A percentile compares a stretch with the other conserved stretches of the same genome.
phyloP scores from a whole-genome alignment of 306 rosid species.

The Castanospermum australe region DNA sequence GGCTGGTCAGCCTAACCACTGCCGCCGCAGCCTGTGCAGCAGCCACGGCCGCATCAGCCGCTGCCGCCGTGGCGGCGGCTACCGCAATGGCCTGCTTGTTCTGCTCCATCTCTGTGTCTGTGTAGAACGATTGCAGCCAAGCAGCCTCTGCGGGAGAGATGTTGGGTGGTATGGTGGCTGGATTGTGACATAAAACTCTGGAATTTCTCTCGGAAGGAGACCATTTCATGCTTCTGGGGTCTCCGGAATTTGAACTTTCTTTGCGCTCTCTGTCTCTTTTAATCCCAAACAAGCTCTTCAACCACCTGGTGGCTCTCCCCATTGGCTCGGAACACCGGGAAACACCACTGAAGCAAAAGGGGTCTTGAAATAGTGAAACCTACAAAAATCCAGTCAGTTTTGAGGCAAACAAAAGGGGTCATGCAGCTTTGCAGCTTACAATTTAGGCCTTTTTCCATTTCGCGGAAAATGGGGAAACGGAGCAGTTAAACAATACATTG shows the following conservation, averaged over 20 bases:
- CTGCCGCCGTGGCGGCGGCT: slow-evolving; percentile 84
- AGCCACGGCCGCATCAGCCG: slow-evolving; percentile 87
- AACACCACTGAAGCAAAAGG: not conserved
- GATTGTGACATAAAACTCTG: slow-evolving; percentile 52
- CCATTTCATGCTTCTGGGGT: slow-evolving; percentile 29
- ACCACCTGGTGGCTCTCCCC: slow-evolving; percentile 80
- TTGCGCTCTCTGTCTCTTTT: slow-evolving; percentile 45
- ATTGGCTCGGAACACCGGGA: slow-evolving; percentile 35
- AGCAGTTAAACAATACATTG: slow-evolving; percentile 32
- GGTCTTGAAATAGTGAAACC: slow-evolving; percentile 31
- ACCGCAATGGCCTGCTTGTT: slow-evolving; percentile 92
- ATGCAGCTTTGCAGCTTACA: slow-evolving; percentile 27
- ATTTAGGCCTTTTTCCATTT: slow-evolving; percentile 40
- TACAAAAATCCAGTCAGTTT: slow-evolving; percentile 12
- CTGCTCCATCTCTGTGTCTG: slow-evolving; percentile 65
- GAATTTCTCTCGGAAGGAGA: slow-evolving; percentile 28
- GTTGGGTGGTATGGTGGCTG: slow-evolving; percentile 77
- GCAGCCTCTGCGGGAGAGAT: slow-evolving; percentile 74
- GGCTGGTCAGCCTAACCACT: slow-evolving; percentile 79
- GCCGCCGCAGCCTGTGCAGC: slow-evolving; percentile 89
- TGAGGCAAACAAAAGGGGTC: not conserved
- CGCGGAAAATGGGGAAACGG: slow-evolving; percentile 39
- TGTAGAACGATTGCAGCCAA: slow-evolving; percentile 67
- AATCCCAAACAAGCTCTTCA: slow-evolving; percentile 73
- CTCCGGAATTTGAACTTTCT: slow-evolving; percentile 28